A percentile compares a stretch with the other conserved stretches of the same genome.
These are phyloP conservation scores for Trichoderma sp. DNA, from an alignment of 2,329 filamentous ascomycete genomes.

Conservation along the genomic window DNA sequence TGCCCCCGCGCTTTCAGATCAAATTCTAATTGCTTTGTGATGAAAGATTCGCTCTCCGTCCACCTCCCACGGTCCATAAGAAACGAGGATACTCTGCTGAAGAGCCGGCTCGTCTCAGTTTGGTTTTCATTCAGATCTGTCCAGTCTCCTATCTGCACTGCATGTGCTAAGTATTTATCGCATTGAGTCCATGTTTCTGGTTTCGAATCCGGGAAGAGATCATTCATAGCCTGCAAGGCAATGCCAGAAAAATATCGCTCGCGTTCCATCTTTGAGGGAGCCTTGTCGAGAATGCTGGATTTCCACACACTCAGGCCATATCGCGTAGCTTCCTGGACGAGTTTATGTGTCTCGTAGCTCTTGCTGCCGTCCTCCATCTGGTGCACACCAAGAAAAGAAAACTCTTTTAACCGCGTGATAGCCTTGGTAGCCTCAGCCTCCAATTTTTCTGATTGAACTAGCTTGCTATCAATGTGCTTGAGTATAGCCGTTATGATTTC, in stretches of 20 bases:
- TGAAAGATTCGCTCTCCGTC: neutral
- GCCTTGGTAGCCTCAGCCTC: neutral
- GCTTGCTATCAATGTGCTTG: too few relatives aligned
- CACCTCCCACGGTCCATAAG: neutral
- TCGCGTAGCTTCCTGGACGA: neutral
- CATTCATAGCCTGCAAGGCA: neutral
- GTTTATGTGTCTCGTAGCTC: neutral
- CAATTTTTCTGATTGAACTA: neutral
- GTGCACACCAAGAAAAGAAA: neutral
- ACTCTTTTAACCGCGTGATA: neutral
- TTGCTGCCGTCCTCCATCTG: neutral
- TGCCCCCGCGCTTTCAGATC: neutral
- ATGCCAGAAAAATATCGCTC: neutral
- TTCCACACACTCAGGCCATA: neutral
- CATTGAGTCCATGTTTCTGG: neutral
- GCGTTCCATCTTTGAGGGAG: accelerated
- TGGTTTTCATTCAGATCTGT: neutral
- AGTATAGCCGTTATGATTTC: neutral
- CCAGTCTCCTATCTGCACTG: neutral
- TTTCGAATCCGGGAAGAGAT: neutral
- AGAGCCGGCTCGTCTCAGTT: neutral
- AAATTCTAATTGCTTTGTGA: neutral
- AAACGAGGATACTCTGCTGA: neutral
- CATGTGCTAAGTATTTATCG: neutral
- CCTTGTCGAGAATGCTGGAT: accelerated